Evolutionary conservation across 2,329 filamentous ascomycete genomes (phyloP), one percentile per base, ranked within the genome.

Genomic region (Colletotrichum neosansevieriae): DNA sequence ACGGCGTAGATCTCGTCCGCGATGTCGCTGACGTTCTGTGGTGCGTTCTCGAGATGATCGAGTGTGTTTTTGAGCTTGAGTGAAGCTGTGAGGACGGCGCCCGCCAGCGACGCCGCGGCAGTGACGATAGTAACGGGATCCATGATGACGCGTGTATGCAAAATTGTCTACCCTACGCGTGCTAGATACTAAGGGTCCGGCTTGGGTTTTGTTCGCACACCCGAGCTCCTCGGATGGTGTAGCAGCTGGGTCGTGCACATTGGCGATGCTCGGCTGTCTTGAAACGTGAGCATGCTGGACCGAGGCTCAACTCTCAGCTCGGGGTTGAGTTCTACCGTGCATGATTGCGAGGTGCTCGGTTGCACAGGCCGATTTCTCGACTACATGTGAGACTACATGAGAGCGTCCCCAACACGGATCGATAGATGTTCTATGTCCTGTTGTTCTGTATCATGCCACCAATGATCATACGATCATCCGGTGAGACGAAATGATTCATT

Each of bases 91-190:
- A 69, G 36, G 13, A 69, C 58, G 17, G 38, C 57, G 21, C 63
- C 67, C 4, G 67, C 67, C 36, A 69, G 45, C 5, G 67, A 67
- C 19, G 63, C 63, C 21, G 67, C 57, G 12, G 57, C 67, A n/a
- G 67, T 69, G 17, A 62, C 51, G 17, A 67, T 51, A 15, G 24
- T 69, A 68, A 84, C 75, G 2, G 77, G 75, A 12, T 72, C 69
- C 74, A 78, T 76, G 32, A 0, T 17, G 6, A 2, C 29, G 29
- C 29, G 29, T 29, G 29, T n/a, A 9, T 7, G 29, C 29, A 6
- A 6, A 29, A 9, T 29, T 9, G 6, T 29, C 9, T n/a, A 32
- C 13, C 32, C 21, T 4, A 34, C 11, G 1, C 2, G n/a, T 13
- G 38, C 36, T n/a, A 19, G 10, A 12, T 13, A 21, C 2, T 21